Conservation (phyloP, 2,329 filamentous ascomycete species). For the Aulographum hederae region DNA sequence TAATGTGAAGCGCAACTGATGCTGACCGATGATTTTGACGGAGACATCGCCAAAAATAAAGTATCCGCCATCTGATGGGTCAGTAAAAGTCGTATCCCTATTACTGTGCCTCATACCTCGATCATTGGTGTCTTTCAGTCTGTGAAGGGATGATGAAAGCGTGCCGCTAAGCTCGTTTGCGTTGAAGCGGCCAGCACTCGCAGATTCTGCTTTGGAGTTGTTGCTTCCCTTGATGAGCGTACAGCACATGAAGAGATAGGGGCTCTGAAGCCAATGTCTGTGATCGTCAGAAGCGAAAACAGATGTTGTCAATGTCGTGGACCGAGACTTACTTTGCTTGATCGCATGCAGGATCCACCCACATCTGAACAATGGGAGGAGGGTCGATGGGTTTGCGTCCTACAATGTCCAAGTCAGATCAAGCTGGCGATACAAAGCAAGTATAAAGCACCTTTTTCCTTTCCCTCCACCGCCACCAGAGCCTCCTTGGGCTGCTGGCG, state of each 20-base stretch:
- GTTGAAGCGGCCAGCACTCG: constrained; percentile 12
- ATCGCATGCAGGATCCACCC: constrained; percentile 30
- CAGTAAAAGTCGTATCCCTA: constrained; percentile 6
- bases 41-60: constrained; percentile 87
- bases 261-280: constrained; percentile 31
- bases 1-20: constrained; percentile 57
- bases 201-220: no score
- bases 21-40: constrained; percentile 54
- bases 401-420: constrained; percentile 14
- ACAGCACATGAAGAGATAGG: constrained; percentile 44
- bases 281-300: no score
- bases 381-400: constrained; percentile 79
- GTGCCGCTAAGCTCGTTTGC: constrained; percentile 48
- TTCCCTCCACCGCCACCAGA: constrained; percentile 45
- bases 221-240: constrained; percentile 34
- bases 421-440: constrained; percentile 1
- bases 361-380: constrained; percentile 63
- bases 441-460: constrained; percentile 47
- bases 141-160: constrained; percentile 62
- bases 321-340: constrained; percentile 36
- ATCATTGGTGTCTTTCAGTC: constrained; percentile 62
- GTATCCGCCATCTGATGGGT: constrained; percentile 34
- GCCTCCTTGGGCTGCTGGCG: constrained; percentile 51
- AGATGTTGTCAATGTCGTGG: no score
- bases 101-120: constrained; percentile 21